Evolutionary conservation across 768 basidiomycete genomes (phyloP).

Genomic region (Hirschioporus abietinus): DNA sequence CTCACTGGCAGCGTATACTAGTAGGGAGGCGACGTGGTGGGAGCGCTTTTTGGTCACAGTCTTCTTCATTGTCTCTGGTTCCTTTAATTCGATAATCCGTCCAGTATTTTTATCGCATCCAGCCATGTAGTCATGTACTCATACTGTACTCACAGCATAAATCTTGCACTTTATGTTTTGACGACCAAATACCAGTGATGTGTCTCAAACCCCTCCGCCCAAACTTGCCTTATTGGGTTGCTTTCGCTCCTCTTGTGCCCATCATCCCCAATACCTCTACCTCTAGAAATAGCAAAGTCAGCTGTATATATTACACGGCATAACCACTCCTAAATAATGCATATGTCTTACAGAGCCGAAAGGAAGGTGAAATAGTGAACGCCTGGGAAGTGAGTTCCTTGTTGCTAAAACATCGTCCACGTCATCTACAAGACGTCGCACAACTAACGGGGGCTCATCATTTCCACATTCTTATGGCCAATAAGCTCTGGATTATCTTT

Average conservation of each 20-base stretch:
- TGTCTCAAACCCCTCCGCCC: not conserved
- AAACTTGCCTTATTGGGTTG: not conserved
- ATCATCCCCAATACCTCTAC: not conserved
- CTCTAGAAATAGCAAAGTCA: not conserved
- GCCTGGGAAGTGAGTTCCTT: not conserved
- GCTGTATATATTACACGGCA: not conserved
- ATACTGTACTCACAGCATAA: too few species aligned
- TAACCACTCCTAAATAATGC: not conserved
- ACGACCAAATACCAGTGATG: not conserved
- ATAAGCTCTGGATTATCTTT: not conserved
- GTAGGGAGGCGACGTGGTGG: too few species aligned
- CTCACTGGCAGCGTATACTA: too few species aligned
- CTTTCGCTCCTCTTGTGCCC: not conserved
- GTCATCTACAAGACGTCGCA: not conserved
- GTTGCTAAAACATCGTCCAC: not conserved
- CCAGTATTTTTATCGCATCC: too few species aligned
- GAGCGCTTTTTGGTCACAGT: too few species aligned
- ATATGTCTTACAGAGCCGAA: not conserved
- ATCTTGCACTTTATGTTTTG: too few species aligned
- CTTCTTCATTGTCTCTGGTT: too few species aligned
- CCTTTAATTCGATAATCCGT: too few species aligned
- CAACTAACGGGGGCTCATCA: too few species aligned
- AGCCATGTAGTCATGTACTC: too few species aligned
- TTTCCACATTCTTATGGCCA: not conserved
- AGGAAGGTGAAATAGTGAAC: not conserved